A percentile compares a stretch with the other conserved stretches of the same genome.
Evolutionary conservation across 2,329 filamentous ascomycete genomes (phyloP).

Genomic region (Aspergillus sp.): DNA sequence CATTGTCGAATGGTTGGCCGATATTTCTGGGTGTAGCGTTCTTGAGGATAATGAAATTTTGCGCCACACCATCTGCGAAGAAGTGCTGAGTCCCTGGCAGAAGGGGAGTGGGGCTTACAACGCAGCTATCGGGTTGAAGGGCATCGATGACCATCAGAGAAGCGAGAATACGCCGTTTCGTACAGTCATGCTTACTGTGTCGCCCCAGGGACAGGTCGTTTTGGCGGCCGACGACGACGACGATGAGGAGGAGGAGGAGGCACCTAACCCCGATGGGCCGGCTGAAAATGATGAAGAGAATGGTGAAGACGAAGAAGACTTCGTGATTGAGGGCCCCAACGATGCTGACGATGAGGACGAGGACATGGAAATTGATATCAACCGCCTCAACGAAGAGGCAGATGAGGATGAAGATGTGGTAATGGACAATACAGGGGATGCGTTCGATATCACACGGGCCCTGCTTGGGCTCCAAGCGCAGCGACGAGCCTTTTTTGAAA

Average conservation of each 20-base stretch:
- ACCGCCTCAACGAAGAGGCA: conserved; percentile 12
- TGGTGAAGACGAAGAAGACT: conserved; percentile 45
- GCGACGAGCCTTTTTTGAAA: too few relatives aligned
- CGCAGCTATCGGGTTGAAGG: conserved; percentile 68
- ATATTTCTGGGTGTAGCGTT: conserved; percentile 85
- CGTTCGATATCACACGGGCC: conserved; percentile 70
- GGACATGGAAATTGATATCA: conserved; percentile 24
- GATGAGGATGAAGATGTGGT: conserved; percentile 39
- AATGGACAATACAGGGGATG: conserved; percentile 55
- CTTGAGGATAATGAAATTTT: conserved; percentile 75
- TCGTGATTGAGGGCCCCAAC: conserved; percentile 36
- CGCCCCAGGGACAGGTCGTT: conserved; percentile 37
- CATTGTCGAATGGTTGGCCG: conserved; percentile 91
- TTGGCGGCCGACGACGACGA: conserved; percentile 46
- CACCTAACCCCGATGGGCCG: conserved; percentile 30
- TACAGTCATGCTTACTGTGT: conserved; percentile 36
- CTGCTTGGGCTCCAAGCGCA: conserved; percentile 45
- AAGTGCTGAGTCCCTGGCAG: conserved; percentile 82
- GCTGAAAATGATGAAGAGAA: conserved; percentile 44
- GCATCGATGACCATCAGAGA: conserved; percentile 74
- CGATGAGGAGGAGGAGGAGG: conserved; percentile 26
- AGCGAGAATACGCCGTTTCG: conserved; percentile 47
- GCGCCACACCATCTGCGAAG: conserved; percentile 79
- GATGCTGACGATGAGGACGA: conserved; percentile 45
- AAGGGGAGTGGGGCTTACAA: conserved; percentile 80